Conservation (phyloP, 164 flowering plant species). For the Akebia trifoliata region DNA sequence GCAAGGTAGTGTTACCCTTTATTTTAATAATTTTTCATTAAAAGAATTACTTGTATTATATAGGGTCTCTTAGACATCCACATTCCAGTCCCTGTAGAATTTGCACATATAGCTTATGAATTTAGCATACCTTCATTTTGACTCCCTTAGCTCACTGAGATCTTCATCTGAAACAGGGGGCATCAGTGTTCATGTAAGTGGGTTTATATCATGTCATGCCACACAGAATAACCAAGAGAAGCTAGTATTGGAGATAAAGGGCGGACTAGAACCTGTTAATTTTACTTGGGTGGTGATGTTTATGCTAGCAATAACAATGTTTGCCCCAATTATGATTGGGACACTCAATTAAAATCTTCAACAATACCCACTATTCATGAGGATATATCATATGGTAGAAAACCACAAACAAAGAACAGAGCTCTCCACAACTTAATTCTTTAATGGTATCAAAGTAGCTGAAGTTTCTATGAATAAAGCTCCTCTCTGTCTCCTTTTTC, state of each 20-base stretch:
- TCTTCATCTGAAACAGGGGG: conserved; percentile 53
- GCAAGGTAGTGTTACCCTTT: too few species aligned
- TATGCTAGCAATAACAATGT: conserved; percentile 79
- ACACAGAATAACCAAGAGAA: neutral
- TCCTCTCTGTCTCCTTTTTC: conserved; percentile 98
- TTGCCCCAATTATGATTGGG: too few species aligned
- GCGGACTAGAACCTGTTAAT: conserved; percentile 51
- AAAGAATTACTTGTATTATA: too few species aligned
- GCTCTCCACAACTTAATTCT: conserved; percentile 96
- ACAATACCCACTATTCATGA: too few species aligned
- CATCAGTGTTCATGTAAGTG: neutral
- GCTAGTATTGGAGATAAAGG: neutral
- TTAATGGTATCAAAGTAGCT: conserved; percentile 84
- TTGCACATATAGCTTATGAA: conserved; percentile 61
- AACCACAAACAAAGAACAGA: too few species aligned
- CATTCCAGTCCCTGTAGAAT: conserved; percentile 94
- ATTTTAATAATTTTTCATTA: too few species aligned
- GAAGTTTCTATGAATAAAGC: conserved; percentile 94
- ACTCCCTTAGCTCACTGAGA: conserved; percentile 55
- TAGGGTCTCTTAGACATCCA: too few species aligned
- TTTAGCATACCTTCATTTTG: conserved; percentile 63
- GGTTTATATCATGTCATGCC: neutral
- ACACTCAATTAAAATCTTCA: too few species aligned
- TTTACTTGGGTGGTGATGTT: conserved; percentile 92
- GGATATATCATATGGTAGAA: too few species aligned